These are phyloP conservation scores for Artomyces pyxidatus DNA, from an alignment of 768 basidiomycete species.

Conservation along the genomic window DNA sequence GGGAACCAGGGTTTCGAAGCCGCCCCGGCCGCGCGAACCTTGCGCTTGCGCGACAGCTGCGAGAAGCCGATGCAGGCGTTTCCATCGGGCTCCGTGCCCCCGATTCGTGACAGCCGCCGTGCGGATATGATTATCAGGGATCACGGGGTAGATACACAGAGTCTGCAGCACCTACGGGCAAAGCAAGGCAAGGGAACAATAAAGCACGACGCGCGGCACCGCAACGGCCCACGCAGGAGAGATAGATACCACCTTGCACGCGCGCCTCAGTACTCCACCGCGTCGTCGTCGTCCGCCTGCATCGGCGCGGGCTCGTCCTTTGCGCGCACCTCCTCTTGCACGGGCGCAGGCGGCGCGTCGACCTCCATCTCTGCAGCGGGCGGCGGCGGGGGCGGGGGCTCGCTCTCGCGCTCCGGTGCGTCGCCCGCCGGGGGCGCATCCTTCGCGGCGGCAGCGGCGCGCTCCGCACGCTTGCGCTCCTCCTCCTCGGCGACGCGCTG, in stretches of 20 bases:
- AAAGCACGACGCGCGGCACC: too few relatives aligned
- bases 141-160: background rate
- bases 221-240: too few relatives aligned
- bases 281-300: constrained; percentile 72
- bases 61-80: too few relatives aligned
- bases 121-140: background rate
- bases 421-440: too few relatives aligned
- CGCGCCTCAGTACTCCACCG: constrained; percentile 61
- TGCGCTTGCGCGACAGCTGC: too few relatives aligned
- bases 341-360: constrained; percentile 4
- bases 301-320: constrained; percentile 30
- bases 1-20: too few relatives aligned
- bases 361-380: constrained; percentile 16
- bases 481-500: constrained; percentile 63
- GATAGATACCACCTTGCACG: constrained; percentile 10
- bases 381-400: background rate
- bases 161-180: too few relatives aligned
- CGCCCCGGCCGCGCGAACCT: too few relatives aligned
- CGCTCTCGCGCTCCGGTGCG: constrained; percentile 20
- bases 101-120: background rate
- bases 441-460: too few relatives aligned
- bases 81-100: background rate
- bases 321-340: constrained; percentile 8
- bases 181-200: background rate
- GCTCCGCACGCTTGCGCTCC: constrained; percentile 32